These are phyloP conservation scores for Polyrhizophydium stewartii DNA, from an alignment of 371 early-diverging fungal genomes.

Conservation along the genomic window DNA sequence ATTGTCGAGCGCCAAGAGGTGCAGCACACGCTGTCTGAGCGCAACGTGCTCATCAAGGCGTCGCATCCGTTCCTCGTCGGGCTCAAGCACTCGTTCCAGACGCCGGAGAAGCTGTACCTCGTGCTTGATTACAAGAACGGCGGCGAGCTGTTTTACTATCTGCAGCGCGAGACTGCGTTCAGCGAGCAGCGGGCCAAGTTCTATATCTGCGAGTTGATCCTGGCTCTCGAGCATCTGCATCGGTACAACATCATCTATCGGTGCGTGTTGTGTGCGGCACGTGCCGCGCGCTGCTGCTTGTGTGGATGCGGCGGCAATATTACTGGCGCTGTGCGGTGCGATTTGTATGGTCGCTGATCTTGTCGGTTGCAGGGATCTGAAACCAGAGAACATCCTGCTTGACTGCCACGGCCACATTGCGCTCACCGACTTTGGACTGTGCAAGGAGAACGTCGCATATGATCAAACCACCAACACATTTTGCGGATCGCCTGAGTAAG, in stretches of 20 bases:
- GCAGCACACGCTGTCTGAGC: constrained; percentile 72
- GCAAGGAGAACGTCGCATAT: constrained; percentile 52
- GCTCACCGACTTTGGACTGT: constrained; percentile 77
- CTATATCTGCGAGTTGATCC: constrained; percentile 61
- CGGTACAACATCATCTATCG: constrained; percentile 62
- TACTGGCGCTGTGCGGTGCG: too few species aligned
- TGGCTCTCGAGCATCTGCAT: constrained; percentile 61
- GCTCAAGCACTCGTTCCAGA: constrained; percentile 78
- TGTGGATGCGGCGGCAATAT: too few species aligned
- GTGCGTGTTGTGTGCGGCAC: constrained; percentile 92
- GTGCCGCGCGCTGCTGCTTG: too few species aligned
- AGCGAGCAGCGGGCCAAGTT: constrained; percentile 74
- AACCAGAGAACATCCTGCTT: constrained; percentile 46
- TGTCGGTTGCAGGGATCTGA: constrained; percentile 25
- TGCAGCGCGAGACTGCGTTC: constrained; percentile 57
- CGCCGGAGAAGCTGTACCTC: constrained; percentile 74
- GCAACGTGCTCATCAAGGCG: constrained; percentile 70
- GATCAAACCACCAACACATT: constrained; percentile 76
- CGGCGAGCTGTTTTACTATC: constrained; percentile 53
- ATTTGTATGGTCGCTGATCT: too few species aligned
- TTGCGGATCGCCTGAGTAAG: constrained; percentile 90
- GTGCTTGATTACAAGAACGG: constrained; percentile 81
- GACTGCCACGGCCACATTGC: constrained; percentile 65
- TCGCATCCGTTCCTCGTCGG: constrained; percentile 84
- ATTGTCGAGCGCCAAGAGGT: constrained; percentile 67